Base-by-base conservation (phyloP, 805 yeast species). In the Priceomyces carsonii region DNA sequence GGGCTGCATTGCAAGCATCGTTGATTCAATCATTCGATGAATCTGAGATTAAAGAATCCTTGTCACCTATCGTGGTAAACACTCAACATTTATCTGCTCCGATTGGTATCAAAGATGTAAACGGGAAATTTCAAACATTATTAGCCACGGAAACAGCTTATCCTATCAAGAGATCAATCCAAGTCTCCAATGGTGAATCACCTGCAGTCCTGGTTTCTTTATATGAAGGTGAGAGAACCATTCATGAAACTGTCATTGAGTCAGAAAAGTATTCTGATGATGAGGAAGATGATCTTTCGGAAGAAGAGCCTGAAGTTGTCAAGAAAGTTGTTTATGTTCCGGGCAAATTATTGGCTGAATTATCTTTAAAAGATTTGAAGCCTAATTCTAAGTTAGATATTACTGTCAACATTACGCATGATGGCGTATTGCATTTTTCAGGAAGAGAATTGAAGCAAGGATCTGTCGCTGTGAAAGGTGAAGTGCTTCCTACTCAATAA, bases 1-100 rank as follows among this genome's bases (percentile, higher is more conserved):
- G 99, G 67, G 95, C 96, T 40, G 96, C 98, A 44, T 76, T 91
- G 59, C 98, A 93, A 75, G 99, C 96, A 33, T 80, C 95, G 24
- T 72, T 91, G 53, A 70, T 84, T 44, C 91, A 84, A 53, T 71
- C 79, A 39, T 95, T 87, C 53, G 93, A 83, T 55, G 88, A 77
- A 35, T 95, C 85, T 44, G 93, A 88, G 64, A 71, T 82, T 51
- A 69, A 73, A 31, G 95, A 88, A 66, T 82, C 93, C 39, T 69
- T 81, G 50, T 85, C 85, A 63, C 93, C 95, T 19, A 78, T 85
- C 40, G 85, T 90, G 42, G 73, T 88, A 50, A 85, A 85, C 73
- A 90, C 96, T 43, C 91, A 87, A 58, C 98, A 93, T 61, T 65
- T 89, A 44, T 61, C 76, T 47, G 81, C 83, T 57, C 83, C 96